Percentiles rank a stretch among this genome's conserved stretches.
Conservation (phyloP, 345 rosid genomes). For the Arabis hirsuta region DNA sequence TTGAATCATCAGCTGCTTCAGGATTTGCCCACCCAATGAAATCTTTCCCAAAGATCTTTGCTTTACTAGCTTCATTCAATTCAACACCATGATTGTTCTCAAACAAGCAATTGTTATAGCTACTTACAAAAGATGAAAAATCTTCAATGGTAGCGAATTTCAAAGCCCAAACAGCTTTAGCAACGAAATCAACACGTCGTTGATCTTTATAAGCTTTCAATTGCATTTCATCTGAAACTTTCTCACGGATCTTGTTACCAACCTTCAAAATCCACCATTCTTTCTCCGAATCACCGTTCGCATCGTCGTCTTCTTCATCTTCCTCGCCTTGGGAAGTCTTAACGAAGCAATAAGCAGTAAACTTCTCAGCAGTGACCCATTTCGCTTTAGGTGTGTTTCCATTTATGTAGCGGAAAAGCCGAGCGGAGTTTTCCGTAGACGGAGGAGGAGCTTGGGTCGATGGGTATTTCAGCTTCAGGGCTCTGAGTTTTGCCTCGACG, state of each 20-base stretch:
- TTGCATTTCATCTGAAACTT: conserved; percentile 67
- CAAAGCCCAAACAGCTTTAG: conserved; percentile 90
- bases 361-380: conserved; percentile 73
- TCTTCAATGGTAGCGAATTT: conserved; percentile 69
- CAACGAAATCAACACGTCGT: conserved; percentile 90
- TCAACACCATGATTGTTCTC: conserved; percentile 90
- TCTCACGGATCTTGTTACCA: conserved; percentile 60
- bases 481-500: conserved; percentile 65
- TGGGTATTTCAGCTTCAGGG: conserved; percentile 68
- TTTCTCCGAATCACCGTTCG: conserved; percentile 47
- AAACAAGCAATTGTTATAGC: conserved; percentile 74
- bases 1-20: conserved; percentile 91
- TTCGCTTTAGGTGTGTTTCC: conserved; percentile 83
- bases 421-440: conserved; percentile 52
- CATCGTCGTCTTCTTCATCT: conserved; percentile 53
- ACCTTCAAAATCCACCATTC: conserved; percentile 72
- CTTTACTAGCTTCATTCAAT: conserved; percentile 73
- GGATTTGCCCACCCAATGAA: conserved; percentile 91
- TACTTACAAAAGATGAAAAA: conserved; percentile 52
- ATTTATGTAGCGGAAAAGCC: conserved; percentile 70
- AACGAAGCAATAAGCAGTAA: conserved; percentile 58
- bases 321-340: conserved; percentile 50
- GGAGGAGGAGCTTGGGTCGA: conserved; percentile 41
- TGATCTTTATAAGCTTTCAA: conserved; percentile 75
- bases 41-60: conserved; percentile 90